Evolutionary conservation across 352 stramenopile genomes (phyloP), one percentile per base, ranked within the genome.

Genomic region (Phytophthora tentaculata): DNA sequence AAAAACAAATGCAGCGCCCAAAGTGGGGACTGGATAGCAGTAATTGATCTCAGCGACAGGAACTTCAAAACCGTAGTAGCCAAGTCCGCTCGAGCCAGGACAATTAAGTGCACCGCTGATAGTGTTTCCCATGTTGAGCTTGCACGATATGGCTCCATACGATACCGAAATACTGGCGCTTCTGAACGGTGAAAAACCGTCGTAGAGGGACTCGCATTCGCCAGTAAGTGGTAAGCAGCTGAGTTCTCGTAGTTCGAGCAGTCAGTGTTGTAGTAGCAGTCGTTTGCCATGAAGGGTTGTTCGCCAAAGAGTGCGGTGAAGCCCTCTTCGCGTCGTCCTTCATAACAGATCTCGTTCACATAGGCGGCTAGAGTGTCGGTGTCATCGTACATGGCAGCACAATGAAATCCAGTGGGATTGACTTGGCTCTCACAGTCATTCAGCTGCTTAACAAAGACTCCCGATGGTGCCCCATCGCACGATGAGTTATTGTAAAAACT

Each of bases 221-320:
- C 22, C 54, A 28, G 22, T 57, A n/a, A 22, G 22, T 17, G 45
- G 45, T 64, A 57, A 8, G 45, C 45, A 22, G 23, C 57, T 7
- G 57, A 41, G 35, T 57, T 64, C 22, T 64, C 57, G 57, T 57
- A 64, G 16, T 39, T 23, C 19, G 57, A n/a, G n/a, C n/a, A 39
- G 20, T 41, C 23, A 19, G 13, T 13, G 41, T 22, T 47, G 16
- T 44, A 43, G 26, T 35, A 64, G 57, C 57, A 64, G 32, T 56
- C 45, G 45, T 49, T 28, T 16, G 45, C 57, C 44, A 64, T 64
- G 22, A 39, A 64, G 22, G 57, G 13, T 16, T 50, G 26, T 7
- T 2, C 12, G 17, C 17, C 32, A 32, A 56, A 56, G 32, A 57
- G 57, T n/a, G 16, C 20, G 16, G 32, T 35, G 45, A 64, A 52